phyloP scores from a whole-genome alignment of 106 monocot species.

The Ottelia alismoides region DNA sequence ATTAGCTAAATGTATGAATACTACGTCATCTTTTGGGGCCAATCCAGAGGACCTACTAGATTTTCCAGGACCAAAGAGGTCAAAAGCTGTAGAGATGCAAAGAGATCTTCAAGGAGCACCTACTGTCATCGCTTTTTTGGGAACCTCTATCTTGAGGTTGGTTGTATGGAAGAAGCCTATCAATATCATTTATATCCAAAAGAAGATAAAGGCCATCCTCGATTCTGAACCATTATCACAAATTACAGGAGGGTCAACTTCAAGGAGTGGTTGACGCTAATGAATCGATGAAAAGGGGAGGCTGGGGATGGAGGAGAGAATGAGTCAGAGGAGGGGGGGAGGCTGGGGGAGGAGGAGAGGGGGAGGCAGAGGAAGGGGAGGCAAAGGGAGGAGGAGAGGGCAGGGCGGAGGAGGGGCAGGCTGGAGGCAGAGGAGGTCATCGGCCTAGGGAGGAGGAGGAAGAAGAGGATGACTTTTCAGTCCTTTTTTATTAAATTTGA shows the following conservation, averaged over 20 bases:
- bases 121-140: slow-evolving; percentile 48
- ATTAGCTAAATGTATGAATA: slow-evolving; percentile 64
- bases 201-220: slow-evolving; percentile 81
- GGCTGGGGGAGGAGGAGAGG: too few relatives aligned
- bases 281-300: slow-evolving; percentile 66
- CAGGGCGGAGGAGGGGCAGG: too few relatives aligned
- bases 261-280: slow-evolving; percentile 59
- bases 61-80: slow-evolving; percentile 52
- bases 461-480: too few relatives aligned
- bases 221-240: slow-evolving; percentile 35
- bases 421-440: too few relatives aligned
- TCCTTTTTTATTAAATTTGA: too few relatives aligned
- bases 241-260: slow-evolving; percentile 26
- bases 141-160: slow-evolving; percentile 47
- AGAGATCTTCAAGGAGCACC: slow-evolving; percentile 67
- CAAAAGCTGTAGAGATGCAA: slow-evolving; percentile 78
- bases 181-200: slow-evolving; percentile 89
- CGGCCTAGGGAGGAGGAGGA: too few relatives aligned
- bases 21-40: slow-evolving; percentile 67
- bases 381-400: too few relatives aligned
- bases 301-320: too few relatives aligned
- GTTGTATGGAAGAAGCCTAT: slow-evolving; percentile 46
- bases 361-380: too few relatives aligned
- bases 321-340: too few relatives aligned
- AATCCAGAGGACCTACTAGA: slow-evolving; percentile 40